phyloP scores from a whole-genome alignment of 1,284 basidiomycete species.

The Takashimella tepidaria region DNA sequence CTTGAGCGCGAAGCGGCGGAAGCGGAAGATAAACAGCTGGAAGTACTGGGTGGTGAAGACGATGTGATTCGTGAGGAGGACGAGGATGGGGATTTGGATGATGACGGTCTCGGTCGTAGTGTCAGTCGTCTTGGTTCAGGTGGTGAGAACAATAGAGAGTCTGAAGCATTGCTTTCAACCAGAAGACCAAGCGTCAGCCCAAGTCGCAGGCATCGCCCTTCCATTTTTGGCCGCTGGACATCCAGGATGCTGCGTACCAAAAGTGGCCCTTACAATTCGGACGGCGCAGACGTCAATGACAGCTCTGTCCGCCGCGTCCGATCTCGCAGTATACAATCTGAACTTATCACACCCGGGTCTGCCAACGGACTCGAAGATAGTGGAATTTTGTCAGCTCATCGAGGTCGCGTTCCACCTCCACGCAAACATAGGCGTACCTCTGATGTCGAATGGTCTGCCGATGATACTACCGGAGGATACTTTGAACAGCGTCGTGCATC shows the following conservation, averaged over 20 bases:
- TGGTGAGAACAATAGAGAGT: slow-evolving; percentile 57
- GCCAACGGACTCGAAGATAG: not conserved
- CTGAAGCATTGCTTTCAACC: slow-evolving; percentile 20
- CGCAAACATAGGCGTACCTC: slow-evolving; percentile 18
- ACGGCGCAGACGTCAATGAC: slow-evolving; percentile 44
- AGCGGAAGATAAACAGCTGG: not conserved
- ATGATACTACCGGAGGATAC: slow-evolving; percentile 11
- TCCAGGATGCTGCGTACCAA: not conserved
- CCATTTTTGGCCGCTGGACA: slow-evolving; percentile 18
- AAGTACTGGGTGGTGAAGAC: slow-evolving; percentile 27
- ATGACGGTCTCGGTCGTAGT: slow-evolving; percentile 58
- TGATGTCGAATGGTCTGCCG: slow-evolving; percentile 26
- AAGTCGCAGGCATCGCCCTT: slow-evolving; percentile 13
- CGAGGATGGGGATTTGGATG: slow-evolving; percentile 60
- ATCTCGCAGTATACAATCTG: slow-evolving; percentile 7
- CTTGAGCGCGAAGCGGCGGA: slow-evolving; percentile 56
- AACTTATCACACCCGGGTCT: not conserved
- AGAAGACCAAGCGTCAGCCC: not conserved
- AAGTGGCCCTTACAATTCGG: slow-evolving; percentile 12
- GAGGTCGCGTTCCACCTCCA: slow-evolving; percentile 6
- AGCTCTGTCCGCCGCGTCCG: slow-evolving; percentile 28
- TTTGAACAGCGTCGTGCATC: slow-evolving; percentile 36
- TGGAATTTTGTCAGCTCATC: slow-evolving; percentile 10
- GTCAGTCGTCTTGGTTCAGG: too few species aligned
- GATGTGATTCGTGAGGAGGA: slow-evolving; percentile 52